Base-by-base conservation (phyloP, 1,284 basidiomycete genomes). In the Ustilago crameri region DNA sequence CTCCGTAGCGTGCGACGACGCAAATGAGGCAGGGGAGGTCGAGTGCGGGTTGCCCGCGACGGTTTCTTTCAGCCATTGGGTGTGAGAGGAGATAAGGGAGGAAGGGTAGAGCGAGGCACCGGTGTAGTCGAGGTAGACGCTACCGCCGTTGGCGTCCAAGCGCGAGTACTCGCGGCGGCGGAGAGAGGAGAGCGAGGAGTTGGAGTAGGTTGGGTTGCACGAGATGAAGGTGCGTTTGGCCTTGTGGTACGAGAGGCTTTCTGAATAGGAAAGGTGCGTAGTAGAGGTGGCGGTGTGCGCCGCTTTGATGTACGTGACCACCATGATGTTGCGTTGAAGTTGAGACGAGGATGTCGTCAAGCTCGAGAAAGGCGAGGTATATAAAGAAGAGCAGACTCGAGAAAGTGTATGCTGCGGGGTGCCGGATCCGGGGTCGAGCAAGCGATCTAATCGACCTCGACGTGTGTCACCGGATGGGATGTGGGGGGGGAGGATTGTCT, bases 121-220 rank as follows among this genome's bases (percentile, higher is more conserved):
- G 9, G 65, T 68, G 26, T 68, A 68, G 23, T 68, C 65, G 42
- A 68, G 54, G 40, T 68, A 68, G 9, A 68, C 55, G 1, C 43
- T 23, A 3, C 22, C 48, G 5, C 37, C 34, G 24, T 18, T n/a
- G 0, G 32, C 2, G 26, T 51, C 45, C 9, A 68, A 43, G 0
- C 65, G 54, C 0, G 53, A 23, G 20, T 62, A 68, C 26, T 68
- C 65, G 24, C 46, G 38, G 10, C 42, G 44, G 20, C 65, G 58
- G 5, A 68, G 45, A 5, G 17, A 7, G 23, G 17, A 35, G 1
- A 62, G 58, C 9, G 41, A 12, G 3, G n/a, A 9, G 14, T 54
- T 32, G 14, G 8, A 10, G 26, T 68, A 68, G 4, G 24, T 5
- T 0, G 54, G 65, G 15, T 62, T 12, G 15, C 20, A 3, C 3